Evolutionary conservation across 495 filamentous ascomycete genomes (phyloP), one percentile per base, ranked within the genome.

Genomic region (Neurospora sp.): DNA sequence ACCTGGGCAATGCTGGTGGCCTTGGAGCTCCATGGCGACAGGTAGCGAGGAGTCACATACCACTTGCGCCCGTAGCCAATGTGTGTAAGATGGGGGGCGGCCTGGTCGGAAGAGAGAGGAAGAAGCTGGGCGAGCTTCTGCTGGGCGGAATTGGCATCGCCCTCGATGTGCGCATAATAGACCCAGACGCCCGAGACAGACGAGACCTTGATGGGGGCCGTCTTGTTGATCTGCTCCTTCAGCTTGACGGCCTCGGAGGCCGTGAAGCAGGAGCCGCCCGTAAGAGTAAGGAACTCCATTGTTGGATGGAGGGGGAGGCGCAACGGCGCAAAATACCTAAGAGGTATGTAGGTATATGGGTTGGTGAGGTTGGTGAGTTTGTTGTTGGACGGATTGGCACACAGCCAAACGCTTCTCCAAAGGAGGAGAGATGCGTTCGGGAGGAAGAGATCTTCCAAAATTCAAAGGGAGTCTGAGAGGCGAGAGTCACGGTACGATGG

Each of bases 1-100:
- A 97, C 95, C 72, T 94, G 89, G 44, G 95, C 91, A 80, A 98
- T 97, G 77, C 90, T 93, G 44, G 95, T 97, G 44, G 95, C 96
- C 79, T 97, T 93, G 70, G 95, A 96, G 80, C 93, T 97, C 96
- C 96, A 99, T 82, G 96, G 96, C 44, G 94, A 97, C 75, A 97
- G 94, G 42, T 95, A 97, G 70, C 96, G 88, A 12, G 95, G 96
- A 42, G 87, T 88, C 69, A 98, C 86, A 78, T 93, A 93, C 80
- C 82, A 86, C 46, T 82, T 82, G 72, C 79, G 79, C 9, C 76
- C 75, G 31, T 78, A 78, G 70, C 79, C 83, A 71, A 80, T 80
- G 72, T 82, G 77, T 27, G 75, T 74, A 54, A 78, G 70, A 40
- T 77, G 74, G 40, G 74, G 71, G 6, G 74, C 46, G 41, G 66